These are phyloP conservation scores for Zizania latifolia DNA, from an alignment of 176 grass and related monocot species.

Conservation along the genomic window DNA sequence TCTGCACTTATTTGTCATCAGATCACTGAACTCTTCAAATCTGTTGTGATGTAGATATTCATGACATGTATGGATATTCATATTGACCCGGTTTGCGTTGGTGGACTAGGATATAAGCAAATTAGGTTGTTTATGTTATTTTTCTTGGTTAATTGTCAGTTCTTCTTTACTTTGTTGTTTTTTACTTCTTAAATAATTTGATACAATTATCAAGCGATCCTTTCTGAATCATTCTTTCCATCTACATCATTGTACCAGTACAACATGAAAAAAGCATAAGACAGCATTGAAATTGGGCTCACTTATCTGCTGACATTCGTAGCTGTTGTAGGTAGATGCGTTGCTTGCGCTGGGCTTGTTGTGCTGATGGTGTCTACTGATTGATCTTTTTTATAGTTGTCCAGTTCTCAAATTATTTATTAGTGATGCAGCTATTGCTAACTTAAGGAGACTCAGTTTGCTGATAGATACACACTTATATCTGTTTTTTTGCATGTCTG, in stretches of 20 bases:
- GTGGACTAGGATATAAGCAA: neutral
- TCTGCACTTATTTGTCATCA: neutral
- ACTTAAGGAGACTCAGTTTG: neutral
- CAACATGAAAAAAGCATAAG: neutral
- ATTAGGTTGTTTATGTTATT: neutral
- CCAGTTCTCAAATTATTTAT: neutral
- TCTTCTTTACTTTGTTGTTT: neutral
- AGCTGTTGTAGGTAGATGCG: neutral
- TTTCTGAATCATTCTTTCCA: constrained; percentile 2
- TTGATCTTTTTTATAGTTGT: neutral
- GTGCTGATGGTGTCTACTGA: neutral
- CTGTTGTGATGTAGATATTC: neutral
- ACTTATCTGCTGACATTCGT: constrained; percentile 10
- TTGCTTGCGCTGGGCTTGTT: constrained; percentile 22
- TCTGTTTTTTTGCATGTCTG: neutral
- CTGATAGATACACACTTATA: neutral
- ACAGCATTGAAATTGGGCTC: constrained; percentile 6
- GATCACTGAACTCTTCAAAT: constrained; percentile 27
- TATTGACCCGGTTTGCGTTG: constrained; percentile 10
- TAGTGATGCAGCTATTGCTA: neutral
- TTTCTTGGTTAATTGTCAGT: neutral
- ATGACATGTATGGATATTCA: neutral
- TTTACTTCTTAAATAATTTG: neutral
- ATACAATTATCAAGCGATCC: neutral
- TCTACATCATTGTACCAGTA: neutral